Conservation (phyloP, 2,329 filamentous ascomycete genomes). For the Ascochyta rabiei region DNA sequence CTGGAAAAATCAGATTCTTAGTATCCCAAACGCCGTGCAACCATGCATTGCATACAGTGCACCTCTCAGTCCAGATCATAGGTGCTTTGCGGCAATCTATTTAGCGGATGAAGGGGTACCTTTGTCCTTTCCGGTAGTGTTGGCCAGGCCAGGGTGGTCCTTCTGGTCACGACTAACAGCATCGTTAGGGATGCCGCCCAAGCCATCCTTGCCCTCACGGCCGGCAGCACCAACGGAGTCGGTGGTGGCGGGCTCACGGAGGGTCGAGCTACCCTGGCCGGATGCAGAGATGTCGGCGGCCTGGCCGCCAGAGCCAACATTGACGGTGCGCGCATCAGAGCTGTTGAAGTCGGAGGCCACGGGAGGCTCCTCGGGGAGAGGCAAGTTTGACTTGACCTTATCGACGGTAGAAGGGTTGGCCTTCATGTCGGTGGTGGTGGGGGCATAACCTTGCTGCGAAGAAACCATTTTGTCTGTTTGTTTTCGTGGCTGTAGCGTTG, state of each 20-base stretch:
- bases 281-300: slow-evolving; percentile 48
- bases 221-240: slow-evolving; percentile 62
- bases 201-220: slow-evolving; percentile 64
- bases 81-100: neutral
- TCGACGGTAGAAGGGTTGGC: slow-evolving; percentile 63
- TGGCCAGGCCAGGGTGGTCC: slow-evolving; percentile 47
- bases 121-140: slow-evolving; percentile 43
- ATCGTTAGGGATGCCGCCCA: slow-evolving; percentile 65
- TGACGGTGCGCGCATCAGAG: slow-evolving; percentile 69
- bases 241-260: slow-evolving; percentile 54
- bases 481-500: neutral
- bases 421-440: slow-evolving; percentile 32
- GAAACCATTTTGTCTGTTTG: slow-evolving; percentile 28
- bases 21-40: slow-evolving; percentile 20
- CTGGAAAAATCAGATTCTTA: neutral
- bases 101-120: slow-evolving; percentile 5
- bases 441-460: slow-evolving; percentile 32
- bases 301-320: slow-evolving; percentile 68
- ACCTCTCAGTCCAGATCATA: neutral
- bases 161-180: slow-evolving; percentile 58
- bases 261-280: slow-evolving; percentile 50
- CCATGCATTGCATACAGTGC: slow-evolving; percentile 10
- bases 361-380: slow-evolving; percentile 78
- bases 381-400: slow-evolving; percentile 73
- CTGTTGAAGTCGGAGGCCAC: slow-evolving; percentile 80